phyloP scores from a whole-genome alignment of 2,329 filamentous ascomycete species.

The Colletotrichum kahawae region DNA sequence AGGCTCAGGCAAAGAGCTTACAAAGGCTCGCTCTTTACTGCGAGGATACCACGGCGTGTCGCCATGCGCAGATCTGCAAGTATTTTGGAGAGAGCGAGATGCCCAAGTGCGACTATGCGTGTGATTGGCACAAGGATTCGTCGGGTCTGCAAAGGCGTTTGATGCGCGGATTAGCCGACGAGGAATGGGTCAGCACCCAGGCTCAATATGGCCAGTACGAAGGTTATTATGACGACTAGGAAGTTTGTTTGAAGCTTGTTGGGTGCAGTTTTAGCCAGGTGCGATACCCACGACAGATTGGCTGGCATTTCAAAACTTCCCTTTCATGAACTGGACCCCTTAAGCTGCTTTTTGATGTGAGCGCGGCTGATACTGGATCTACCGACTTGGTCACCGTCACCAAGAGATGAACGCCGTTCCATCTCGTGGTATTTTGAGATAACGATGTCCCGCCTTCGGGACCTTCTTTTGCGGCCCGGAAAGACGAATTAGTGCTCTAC shows the following conservation, averaged over 20 bases:
- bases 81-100: constrained; percentile 75
- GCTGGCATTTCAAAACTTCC: background rate
- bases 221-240: constrained; percentile 54
- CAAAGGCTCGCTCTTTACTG: constrained; percentile 79
- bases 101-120: constrained; percentile 74
- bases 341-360: background rate
- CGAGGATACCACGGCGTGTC: constrained; percentile 74
- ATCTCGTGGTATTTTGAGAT: background rate
- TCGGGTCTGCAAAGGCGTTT: constrained; percentile 63
- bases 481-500: background rate
- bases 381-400: background rate
- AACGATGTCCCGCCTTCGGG: rapidly evolving
- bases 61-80: constrained; percentile 75
- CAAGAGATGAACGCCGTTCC: background rate
- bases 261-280: background rate
- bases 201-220: constrained; percentile 63
- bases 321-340: background rate
- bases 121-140: constrained; percentile 78
- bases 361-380: background rate
- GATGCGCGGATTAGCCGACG: constrained; percentile 58
- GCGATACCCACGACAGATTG: background rate
- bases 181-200: constrained; percentile 70
- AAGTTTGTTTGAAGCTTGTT: background rate
- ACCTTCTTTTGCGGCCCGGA: background rate
- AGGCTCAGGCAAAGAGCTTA: constrained; percentile 66